Conservation (phyloP, 305 asterid genomes). For the Ajuga reptans region DNA sequence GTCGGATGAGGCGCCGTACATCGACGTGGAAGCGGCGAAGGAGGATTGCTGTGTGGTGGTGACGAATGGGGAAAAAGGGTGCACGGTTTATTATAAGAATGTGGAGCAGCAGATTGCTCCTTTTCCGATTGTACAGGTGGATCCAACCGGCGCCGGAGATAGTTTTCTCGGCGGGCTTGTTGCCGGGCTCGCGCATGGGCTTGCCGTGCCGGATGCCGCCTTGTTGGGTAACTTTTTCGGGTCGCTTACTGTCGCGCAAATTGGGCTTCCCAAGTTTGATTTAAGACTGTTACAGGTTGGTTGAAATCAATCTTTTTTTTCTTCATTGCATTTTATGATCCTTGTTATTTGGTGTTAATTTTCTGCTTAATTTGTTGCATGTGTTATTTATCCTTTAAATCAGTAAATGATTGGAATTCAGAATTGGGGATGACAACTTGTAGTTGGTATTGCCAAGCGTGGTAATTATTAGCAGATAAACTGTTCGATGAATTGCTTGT, state of each 20-base stretch:
- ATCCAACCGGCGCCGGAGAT: conserved; percentile 98
- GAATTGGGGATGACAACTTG: neutral
- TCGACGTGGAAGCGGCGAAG: conserved; percentile 59
- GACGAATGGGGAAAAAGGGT: conserved; percentile 84
- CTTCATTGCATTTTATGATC: neutral
- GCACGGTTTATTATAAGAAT: conserved; percentile 46
- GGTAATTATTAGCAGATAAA: neutral
- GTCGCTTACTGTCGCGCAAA: conserved; percentile 69
- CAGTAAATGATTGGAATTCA: neutral
- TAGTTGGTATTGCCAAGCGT: neutral
- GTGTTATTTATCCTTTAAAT: neutral
- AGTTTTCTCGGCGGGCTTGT: conserved; percentile 85
- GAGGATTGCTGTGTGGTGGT: conserved; percentile 72
- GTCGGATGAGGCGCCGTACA: conserved; percentile 66
- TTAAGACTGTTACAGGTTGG: conserved; percentile 59
- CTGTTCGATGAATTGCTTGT: conserved; percentile 1
- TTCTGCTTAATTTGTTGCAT: conserved; percentile 18
- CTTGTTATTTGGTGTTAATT: neutral
- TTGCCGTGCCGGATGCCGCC: conserved; percentile 76
- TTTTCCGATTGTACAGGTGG: conserved; percentile 65
- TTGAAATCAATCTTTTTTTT: neutral
- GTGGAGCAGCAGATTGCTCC: conserved; percentile 60
- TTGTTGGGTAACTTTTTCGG: conserved; percentile 84
- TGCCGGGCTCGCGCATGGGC: conserved; percentile 60
- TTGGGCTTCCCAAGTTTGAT: conserved; percentile 74